phyloP scores from a whole-genome alignment of 2,329 filamentous ascomycete species.

The Xylariaceae sp. region DNA sequence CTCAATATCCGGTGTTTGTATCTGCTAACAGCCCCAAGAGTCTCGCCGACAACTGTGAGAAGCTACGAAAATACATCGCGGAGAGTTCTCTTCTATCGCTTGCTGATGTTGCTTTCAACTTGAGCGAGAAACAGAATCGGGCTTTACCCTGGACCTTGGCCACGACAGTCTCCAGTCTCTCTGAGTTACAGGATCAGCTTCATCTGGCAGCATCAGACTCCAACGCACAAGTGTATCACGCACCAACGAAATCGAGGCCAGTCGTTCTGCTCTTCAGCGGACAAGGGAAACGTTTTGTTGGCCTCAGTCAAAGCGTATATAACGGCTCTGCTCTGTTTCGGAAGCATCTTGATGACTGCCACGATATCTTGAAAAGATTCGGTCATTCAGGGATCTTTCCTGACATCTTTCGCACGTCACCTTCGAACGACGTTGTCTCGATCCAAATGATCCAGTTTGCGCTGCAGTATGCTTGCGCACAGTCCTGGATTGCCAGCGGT shows the following conservation, averaged over 20 bases:
- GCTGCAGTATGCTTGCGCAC: conserved; percentile 35
- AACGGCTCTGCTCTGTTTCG: conserved; percentile 24
- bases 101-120: not conserved
- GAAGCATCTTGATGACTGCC: conserved; percentile 20
- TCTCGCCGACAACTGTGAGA: not conserved
- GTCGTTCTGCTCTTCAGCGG: conserved; percentile 37
- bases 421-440: conserved; percentile 24
- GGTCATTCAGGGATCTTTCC: conserved; percentile 30
- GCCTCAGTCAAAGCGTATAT: conserved; percentile 31
- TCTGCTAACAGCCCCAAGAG: not conserved
- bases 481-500: conserved; percentile 35
- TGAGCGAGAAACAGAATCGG: not conserved
- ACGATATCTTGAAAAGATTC: not conserved
- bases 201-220: not conserved
- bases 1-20: not conserved
- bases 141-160: conserved; percentile 34
- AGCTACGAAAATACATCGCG: not conserved
- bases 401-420: conserved; percentile 28
- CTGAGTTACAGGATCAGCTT: not conserved
- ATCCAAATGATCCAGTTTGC: conserved; percentile 40
- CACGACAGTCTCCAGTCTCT: conserved; percentile 27
- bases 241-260: conserved; percentile 14
- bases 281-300: conserved; percentile 31
- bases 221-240: not conserved
- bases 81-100: not conserved